Conservation (phyloP, 1,284 basidiomycete species). For the Sporisorium exsertum region DNA sequence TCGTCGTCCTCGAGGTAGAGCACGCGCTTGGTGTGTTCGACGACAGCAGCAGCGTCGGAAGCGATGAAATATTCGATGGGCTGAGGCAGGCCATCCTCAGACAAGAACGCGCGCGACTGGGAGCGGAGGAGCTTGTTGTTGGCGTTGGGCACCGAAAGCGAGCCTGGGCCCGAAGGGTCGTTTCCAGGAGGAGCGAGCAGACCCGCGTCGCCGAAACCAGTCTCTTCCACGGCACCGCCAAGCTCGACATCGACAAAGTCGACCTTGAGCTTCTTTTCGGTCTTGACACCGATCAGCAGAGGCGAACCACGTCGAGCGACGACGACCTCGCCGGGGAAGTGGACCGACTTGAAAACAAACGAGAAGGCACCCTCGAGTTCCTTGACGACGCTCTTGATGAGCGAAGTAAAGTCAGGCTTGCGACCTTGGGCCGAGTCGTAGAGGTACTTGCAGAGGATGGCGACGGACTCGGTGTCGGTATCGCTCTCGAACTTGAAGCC, state of each 20-base stretch:
- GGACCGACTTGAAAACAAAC: slow-evolving; percentile 98
- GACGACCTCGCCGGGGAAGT: slow-evolving; percentile 96
- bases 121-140: slow-evolving; percentile 85
- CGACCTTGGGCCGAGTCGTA: slow-evolving; percentile 93
- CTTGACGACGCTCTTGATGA: slow-evolving; percentile 95
- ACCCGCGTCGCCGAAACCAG: slow-evolving; percentile 49
- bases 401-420: slow-evolving; percentile 86
- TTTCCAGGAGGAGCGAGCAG: slow-evolving; percentile 80
- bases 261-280: slow-evolving; percentile 99
- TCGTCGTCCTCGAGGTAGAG: slow-evolving; percentile 99
- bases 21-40: slow-evolving; percentile 99
- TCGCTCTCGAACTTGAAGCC: slow-evolving; percentile 95
- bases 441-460: slow-evolving; percentile 95
- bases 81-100: slow-evolving; percentile 96
- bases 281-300: slow-evolving; percentile 97
- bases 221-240: slow-evolving; percentile 57
- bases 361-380: slow-evolving; percentile 99
- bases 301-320: slow-evolving; percentile 97
- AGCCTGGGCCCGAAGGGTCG: slow-evolving; percentile 66
- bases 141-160: slow-evolving; percentile 57
- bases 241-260: slow-evolving; percentile 98
- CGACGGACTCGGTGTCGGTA: slow-evolving; percentile 97
- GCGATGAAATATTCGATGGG: slow-evolving; percentile 99
- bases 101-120: slow-evolving; percentile 97
- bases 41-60: slow-evolving; percentile 93